A percentile compares a stretch with the other conserved stretches of the same genome.
These are phyloP conservation scores for Castanea crenata DNA, from an alignment of 306 rosid genomes.

Conservation along the genomic window DNA sequence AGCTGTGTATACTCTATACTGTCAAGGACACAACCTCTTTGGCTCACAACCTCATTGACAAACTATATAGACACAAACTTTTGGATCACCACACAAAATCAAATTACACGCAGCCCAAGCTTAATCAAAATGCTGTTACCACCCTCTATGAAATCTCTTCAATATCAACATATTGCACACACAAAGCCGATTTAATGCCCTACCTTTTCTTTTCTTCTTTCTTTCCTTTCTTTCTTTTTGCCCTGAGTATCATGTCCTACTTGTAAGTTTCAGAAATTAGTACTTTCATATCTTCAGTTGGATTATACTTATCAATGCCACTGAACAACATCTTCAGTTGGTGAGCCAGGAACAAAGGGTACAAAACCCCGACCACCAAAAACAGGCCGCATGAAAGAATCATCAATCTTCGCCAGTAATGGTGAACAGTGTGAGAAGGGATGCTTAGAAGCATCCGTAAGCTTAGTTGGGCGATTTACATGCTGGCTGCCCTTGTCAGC, in stretches of 20 bases:
- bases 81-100: constrained; percentile 26
- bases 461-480: constrained; percentile 38
- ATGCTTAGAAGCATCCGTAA: constrained; percentile 58
- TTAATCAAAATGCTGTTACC: constrained; percentile 2
- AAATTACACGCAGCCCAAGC: constrained; percentile 28
- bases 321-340: constrained; percentile 50
- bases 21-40: background rate
- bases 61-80: constrained; percentile 28
- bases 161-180: constrained; percentile 39
- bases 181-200: constrained; percentile 33
- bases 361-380: constrained; percentile 97
- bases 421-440: constrained; percentile 69
- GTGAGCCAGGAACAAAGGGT: constrained; percentile 79
- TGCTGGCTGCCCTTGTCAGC: constrained; percentile 24
- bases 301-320: constrained; percentile 36
- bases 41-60: constrained; percentile 9
- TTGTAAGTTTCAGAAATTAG: constrained; percentile 21
- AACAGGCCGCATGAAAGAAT: constrained; percentile 84
- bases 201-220: background rate
- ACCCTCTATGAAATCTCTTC: constrained; percentile 21
- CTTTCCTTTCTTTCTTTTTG: background rate
- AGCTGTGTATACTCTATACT: background rate
- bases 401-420: constrained; percentile 83
- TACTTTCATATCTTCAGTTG: constrained; percentile 1
- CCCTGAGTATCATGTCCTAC: background rate